Conservation (phyloP, 2,329 filamentous ascomycete species). For the Verticillium klebahnii region DNA sequence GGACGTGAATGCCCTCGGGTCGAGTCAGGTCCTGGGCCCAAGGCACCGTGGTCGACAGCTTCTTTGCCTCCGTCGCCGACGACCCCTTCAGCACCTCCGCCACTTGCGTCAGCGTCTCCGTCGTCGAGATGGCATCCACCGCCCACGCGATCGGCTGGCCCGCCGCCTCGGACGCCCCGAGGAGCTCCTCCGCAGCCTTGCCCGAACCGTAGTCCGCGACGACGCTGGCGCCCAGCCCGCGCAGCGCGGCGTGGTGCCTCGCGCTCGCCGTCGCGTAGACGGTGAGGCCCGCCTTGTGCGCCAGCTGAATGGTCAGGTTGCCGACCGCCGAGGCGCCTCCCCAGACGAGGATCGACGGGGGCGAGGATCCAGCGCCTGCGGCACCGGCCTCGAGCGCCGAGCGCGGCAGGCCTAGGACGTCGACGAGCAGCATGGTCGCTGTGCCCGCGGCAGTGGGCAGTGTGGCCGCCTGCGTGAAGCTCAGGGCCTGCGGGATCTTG, state of each 20-base stretch:
- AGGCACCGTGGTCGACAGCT: background rate
- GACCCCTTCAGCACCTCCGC: background rate
- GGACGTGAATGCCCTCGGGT: background rate
- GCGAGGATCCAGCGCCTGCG: background rate
- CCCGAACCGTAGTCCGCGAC: conserved; percentile 10
- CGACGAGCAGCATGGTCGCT: conserved; percentile 1
- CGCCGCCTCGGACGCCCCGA: background rate
- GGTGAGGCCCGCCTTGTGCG: conserved; percentile 10
- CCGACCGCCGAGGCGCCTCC: conserved; percentile 11
- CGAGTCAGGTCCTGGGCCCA: background rate
- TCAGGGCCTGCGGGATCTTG: background rate
- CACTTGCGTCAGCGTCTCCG: background rate
- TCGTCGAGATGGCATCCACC: conserved; percentile 8
- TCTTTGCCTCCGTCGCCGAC: background rate
- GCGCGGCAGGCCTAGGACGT: conserved; percentile 3
- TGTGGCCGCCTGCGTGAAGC: conserved; percentile 2
- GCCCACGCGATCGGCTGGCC: conserved; percentile 1
- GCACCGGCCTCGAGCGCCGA: background rate
- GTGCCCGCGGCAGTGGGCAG: conserved; percentile 1
- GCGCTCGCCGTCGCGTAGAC: conserved; percentile 12
- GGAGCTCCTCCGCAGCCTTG: conserved; percentile 1
- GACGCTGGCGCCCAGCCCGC: conserved; percentile 10
- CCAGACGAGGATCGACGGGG: conserved; percentile 7
- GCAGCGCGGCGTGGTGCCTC: conserved; percentile 10
- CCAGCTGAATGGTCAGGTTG: conserved; percentile 11